Conservation (phyloP, 345 rosid genomes). For the Citrus sinensis region DVS_A1.0 CM039162.1:31562001-31562500, state of each 20-base stretch:
- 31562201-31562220: conserved; percentile 29
- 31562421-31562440: neutral
- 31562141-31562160: neutral
- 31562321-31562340: conserved; percentile 32
- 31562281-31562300: neutral
- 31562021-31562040: too few relatives aligned
- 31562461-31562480: conserved; percentile 15
- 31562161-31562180: neutral
- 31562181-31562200: conserved; percentile 24
- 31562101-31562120: too few relatives aligned
- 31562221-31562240: conserved; percentile 9
- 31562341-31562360: conserved; percentile 26
- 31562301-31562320: conserved; percentile 24
- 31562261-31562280: conserved; percentile 9
- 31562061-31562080: too few relatives aligned
- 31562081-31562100: too few relatives aligned
- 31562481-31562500: neutral
- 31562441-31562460: neutral
- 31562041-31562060: too few relatives aligned
- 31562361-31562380: conserved; percentile 28
- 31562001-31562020: too few relatives aligned
- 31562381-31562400: conserved; percentile 28
- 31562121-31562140: neutral
- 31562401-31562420: conserved; percentile 20
- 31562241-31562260: conserved; percentile 27